These are phyloP conservation scores for Botrytis medusae DNA, from an alignment of 2,329 filamentous ascomycete species.

Conservation along the genomic window DNA sequence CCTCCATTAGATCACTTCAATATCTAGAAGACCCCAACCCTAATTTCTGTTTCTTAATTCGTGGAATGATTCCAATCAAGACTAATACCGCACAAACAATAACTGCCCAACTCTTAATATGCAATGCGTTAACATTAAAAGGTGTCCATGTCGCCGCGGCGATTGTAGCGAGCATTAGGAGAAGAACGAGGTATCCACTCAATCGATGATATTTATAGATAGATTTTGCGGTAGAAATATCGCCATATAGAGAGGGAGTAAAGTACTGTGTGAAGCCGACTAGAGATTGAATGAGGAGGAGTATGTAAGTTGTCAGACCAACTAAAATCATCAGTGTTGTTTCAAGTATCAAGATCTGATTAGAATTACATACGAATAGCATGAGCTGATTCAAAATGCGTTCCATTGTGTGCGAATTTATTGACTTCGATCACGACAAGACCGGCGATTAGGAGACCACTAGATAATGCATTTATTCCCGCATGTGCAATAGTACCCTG, in stretches of 20 bases:
- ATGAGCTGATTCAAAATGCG: conserved; percentile 79
- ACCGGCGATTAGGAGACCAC: conserved; percentile 57
- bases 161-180: conserved; percentile 72
- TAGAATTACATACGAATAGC: conserved; percentile 51
- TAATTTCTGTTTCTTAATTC: conserved; percentile 81
- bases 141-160: conserved; percentile 72
- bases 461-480: conserved; percentile 62
- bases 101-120: conserved; percentile 75
- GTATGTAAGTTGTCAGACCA: conserved; percentile 71
- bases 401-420: conserved; percentile 66
- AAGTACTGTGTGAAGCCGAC: conserved; percentile 85
- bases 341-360: not conserved
- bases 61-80: conserved; percentile 69
- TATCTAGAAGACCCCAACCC: conserved; percentile 43
- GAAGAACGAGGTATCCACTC: conserved; percentile 71
- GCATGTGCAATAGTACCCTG: conserved; percentile 63
- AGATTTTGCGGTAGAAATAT: conserved; percentile 74
- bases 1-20: not conserved
- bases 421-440: conserved; percentile 77
- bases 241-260: conserved; percentile 71
- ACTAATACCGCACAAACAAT: conserved; percentile 65
- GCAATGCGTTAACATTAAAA: conserved; percentile 67
- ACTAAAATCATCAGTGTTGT: not conserved
- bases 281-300: conserved; percentile 70
- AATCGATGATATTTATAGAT: conserved; percentile 89